Conservation (phyloP, 2,329 filamentous ascomycete species). For the Aspergillus chevalieri region DNA sequence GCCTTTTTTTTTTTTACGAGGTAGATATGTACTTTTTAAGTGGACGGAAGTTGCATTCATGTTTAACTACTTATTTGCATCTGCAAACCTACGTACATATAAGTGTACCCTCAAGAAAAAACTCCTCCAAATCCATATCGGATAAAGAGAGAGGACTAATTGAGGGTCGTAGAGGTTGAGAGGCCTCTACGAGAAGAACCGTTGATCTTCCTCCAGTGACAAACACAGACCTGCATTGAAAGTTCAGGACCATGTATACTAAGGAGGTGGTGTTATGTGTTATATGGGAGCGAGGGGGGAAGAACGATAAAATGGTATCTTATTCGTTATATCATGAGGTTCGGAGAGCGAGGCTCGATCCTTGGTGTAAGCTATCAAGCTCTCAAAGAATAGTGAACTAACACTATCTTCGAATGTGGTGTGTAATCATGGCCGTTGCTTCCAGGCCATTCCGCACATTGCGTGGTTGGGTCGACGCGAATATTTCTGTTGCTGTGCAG, state of each 20-base stretch:
- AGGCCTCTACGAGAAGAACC: constrained; percentile 14
- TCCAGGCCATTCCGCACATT: too few relatives aligned
- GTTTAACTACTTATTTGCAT: background rate
- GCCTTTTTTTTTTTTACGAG: background rate
- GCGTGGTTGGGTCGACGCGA: too few relatives aligned
- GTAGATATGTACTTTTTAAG: background rate
- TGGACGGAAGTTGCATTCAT: background rate
- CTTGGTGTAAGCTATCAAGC: too few relatives aligned
- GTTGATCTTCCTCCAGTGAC: constrained; percentile 38
- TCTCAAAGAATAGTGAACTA: too few relatives aligned
- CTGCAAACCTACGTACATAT: background rate
- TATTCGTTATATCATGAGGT: background rate
- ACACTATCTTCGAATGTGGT: too few relatives aligned
- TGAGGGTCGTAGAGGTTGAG: constrained; percentile 24
- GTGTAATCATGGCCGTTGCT: too few relatives aligned
- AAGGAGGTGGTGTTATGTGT: constrained; percentile 22
- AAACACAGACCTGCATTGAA: constrained; percentile 40
- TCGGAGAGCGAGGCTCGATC: too few relatives aligned
- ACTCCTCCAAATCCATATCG: constrained; percentile 10
- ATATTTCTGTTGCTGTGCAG: too few relatives aligned
- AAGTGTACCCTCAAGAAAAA: constrained; percentile 19
- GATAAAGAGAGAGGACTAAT: constrained; percentile 16
- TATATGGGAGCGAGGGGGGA: background rate
- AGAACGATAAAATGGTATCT: constrained; percentile 7
- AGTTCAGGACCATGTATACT: constrained; percentile 40